These are phyloP conservation scores for Arthrobotrys entomopaga DNA, from an alignment of 2,329 filamentous ascomycete species.

Conservation along the genomic window DNA sequence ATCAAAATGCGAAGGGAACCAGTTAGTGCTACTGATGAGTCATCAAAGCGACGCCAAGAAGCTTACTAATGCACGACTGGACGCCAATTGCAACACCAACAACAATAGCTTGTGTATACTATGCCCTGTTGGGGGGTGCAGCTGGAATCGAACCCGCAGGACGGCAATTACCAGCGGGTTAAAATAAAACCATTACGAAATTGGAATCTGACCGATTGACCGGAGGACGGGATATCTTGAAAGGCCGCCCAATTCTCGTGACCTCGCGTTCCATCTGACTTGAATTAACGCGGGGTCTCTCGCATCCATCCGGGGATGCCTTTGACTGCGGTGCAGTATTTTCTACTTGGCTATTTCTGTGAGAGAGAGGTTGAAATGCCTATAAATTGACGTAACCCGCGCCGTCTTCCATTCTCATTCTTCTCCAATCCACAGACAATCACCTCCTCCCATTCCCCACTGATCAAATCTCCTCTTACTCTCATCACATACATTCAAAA, in stretches of 20 bases:
- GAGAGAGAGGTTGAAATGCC: conserved; percentile 38
- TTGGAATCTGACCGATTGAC: not conserved
- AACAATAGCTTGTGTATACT: conserved; percentile 10
- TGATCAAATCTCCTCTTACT: not conserved
- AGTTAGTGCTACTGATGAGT: conserved; percentile 33
- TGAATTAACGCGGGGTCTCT: conserved; percentile 1
- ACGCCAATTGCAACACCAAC: conserved; percentile 38
- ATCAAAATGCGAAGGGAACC: too few species aligned
- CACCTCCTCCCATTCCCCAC: not conserved
- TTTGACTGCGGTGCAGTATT: too few species aligned
- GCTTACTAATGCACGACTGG: conserved; percentile 36
- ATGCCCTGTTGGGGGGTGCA: not conserved
- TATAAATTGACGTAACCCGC: conserved; percentile 48
- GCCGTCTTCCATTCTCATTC: conserved; percentile 24
- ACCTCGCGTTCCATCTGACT: conserved; percentile 22
- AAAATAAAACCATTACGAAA: not conserved
- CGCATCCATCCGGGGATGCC: too few species aligned
- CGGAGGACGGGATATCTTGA: conserved; percentile 18
- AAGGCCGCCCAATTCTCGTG: conserved; percentile 42
- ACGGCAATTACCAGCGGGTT: conserved; percentile 2
- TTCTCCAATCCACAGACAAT: conserved; percentile 2
- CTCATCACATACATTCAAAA: not conserved
- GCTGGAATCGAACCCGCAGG: not conserved
- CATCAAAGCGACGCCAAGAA: conserved; percentile 32
- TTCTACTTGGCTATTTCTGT: too few species aligned